Conservation (phyloP, 257 asterid genomes). For the Rubia yunnanensis region DNA sequence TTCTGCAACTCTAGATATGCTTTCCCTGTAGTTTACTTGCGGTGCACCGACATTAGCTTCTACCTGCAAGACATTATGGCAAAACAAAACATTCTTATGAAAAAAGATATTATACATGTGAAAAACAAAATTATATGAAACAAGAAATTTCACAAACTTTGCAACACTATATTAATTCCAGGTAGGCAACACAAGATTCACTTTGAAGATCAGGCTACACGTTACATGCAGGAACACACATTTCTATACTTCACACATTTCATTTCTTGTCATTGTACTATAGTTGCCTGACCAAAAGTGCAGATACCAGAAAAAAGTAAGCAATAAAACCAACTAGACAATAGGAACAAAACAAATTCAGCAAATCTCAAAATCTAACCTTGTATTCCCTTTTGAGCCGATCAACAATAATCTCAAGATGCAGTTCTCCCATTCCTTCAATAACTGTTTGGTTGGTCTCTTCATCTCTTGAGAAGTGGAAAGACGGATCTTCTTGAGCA, state of each 20-base stretch:
- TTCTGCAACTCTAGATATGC: constrained; percentile 75
- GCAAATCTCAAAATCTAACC: constrained; percentile 31
- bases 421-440: constrained; percentile 99
- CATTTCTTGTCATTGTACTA: neutral
- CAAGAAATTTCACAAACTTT: neutral
- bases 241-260: neutral
- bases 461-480: constrained; percentile 94
- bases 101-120: neutral
- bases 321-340: neutral
- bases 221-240: neutral
- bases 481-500: constrained; percentile 98
- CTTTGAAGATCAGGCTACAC: neutral
- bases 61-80: constrained; percentile 36
- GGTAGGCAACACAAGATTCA: neutral
- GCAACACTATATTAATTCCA: neutral
- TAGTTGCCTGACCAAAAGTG: neutral
- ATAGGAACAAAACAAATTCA: neutral
- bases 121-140: neutral
- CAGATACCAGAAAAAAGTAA: neutral
- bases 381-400: constrained; percentile 93
- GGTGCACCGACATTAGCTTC: constrained; percentile 99
- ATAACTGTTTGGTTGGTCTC: constrained; percentile 90
- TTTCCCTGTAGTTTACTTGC: constrained; percentile 94
- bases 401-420: constrained; percentile 93
- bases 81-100: neutral